Percentiles rank a stretch among this genome's conserved stretches.
phyloP scores from a whole-genome alignment of 768 basidiomycete genomes.

The Postia placenta region DNA sequence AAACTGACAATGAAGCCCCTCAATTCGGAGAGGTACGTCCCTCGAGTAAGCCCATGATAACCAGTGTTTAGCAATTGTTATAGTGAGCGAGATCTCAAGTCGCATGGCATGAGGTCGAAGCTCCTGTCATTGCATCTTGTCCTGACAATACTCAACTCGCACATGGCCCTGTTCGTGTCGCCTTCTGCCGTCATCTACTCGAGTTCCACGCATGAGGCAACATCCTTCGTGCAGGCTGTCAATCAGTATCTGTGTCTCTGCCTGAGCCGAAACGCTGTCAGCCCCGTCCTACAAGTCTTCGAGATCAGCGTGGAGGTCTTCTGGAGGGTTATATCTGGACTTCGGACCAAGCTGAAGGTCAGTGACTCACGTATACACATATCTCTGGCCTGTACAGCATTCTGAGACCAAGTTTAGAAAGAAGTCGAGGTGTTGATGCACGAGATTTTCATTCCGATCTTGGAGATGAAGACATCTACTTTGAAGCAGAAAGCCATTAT shows the following conservation, averaged over 20 bases:
- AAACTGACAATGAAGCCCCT: slow-evolving; percentile 98
- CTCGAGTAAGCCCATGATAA: background rate
- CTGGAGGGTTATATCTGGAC: slow-evolving; percentile 90
- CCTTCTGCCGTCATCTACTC: slow-evolving; percentile 89
- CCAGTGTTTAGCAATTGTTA: slow-evolving; percentile 11
- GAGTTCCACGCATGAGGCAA: slow-evolving; percentile 80
- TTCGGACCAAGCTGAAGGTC: slow-evolving; percentile 96
- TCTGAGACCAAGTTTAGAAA: slow-evolving; percentile 83
- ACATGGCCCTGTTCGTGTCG: slow-evolving; percentile 87
- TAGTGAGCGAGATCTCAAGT: slow-evolving; percentile 93
- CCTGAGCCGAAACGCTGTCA: slow-evolving; percentile 91
- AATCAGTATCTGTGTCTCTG: slow-evolving; percentile 95
- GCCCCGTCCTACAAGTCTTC: slow-evolving; percentile 93
- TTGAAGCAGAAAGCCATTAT: slow-evolving; percentile 93
- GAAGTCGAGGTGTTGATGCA: slow-evolving; percentile 98
- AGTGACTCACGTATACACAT: slow-evolving; percentile 5
- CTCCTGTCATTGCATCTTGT: slow-evolving; percentile 91
- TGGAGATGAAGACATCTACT: slow-evolving; percentile 97
- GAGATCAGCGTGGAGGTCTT: slow-evolving; percentile 98
- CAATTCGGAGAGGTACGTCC: slow-evolving; percentile 78
- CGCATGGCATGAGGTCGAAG: slow-evolving; percentile 97
- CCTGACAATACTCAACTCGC: slow-evolving; percentile 84
- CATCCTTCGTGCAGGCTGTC: slow-evolving; percentile 85
- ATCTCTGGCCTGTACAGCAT: background rate
- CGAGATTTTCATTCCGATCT: slow-evolving; percentile 96